phyloP scores from a whole-genome alignment of 2,329 filamentous ascomycete genomes.

The Colletotrichum sojae region DNA sequence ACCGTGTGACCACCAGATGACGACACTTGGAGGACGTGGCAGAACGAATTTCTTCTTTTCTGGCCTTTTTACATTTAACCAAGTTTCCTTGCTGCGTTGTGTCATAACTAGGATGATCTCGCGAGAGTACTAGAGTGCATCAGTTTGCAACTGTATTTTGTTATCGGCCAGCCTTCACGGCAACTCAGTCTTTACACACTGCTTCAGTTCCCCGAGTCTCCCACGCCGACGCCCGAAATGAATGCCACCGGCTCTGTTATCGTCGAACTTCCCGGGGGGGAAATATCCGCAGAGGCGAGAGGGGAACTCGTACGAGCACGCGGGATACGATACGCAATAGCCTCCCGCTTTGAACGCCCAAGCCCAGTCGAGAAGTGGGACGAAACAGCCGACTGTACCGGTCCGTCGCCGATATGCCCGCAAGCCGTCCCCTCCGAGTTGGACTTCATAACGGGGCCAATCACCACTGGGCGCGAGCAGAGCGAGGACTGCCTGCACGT shows the following conservation, averaged over 20 bases:
- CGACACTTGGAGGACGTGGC: background rate
- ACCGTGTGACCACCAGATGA: conserved; percentile 2
- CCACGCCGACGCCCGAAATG: background rate
- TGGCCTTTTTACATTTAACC: background rate
- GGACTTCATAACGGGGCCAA: conserved; percentile 32
- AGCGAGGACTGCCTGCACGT: conserved; percentile 42
- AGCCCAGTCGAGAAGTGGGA: conserved; percentile 26
- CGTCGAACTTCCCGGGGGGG: background rate
- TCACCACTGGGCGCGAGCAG: conserved; percentile 24
- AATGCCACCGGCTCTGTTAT: background rate
- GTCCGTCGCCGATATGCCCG: conserved; percentile 40
- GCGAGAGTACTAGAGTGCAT: background rate
- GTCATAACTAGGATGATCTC: background rate
- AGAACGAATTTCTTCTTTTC: background rate
- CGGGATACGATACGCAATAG: conserved; percentile 36
- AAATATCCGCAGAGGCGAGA: background rate
- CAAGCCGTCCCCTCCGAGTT: conserved; percentile 39
- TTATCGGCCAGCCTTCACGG: background rate
- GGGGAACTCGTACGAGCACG: conserved; percentile 24
- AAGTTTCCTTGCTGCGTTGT: background rate
- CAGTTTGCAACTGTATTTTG: background rate
- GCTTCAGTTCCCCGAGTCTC: no score
- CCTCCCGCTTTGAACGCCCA: conserved; percentile 40
- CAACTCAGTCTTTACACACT: background rate
- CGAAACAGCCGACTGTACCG: conserved; percentile 30